Evolutionary conservation across 2,329 filamentous ascomycete species (phyloP).

Genomic region (Pyrenochaeta sp.): DNA sequence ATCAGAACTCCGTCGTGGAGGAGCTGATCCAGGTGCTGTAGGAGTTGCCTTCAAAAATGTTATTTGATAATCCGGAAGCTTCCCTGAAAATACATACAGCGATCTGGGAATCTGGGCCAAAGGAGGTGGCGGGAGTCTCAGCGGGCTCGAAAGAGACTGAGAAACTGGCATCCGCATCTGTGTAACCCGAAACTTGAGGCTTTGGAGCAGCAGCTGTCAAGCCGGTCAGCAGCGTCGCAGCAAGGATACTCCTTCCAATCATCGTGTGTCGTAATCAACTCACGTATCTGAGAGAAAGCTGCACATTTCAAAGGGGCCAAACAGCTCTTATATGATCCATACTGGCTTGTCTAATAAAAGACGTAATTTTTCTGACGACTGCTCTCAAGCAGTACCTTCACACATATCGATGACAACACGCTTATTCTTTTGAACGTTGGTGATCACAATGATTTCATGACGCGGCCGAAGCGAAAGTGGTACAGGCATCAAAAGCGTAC

Average conservation of each 20-base stretch:
- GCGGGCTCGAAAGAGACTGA: conserved; percentile 40
- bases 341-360: not conserved
- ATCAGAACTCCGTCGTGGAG: conserved; percentile 57
- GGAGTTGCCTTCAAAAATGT: conserved; percentile 19
- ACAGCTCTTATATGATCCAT: conserved; percentile 18
- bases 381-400: conserved; percentile 6
- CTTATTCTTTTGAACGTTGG: conserved; percentile 10
- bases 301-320: conserved; percentile 1
- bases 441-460: conserved; percentile 47
- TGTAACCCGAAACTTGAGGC: conserved; percentile 56
- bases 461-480: conserved; percentile 34
- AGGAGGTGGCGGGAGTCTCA: conserved; percentile 49
- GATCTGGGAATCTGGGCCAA: conserved; percentile 55
- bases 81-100: conserved; percentile 38
- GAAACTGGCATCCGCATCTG: conserved; percentile 54
- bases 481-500: conserved; percentile 26
- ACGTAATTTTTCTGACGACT: no score
- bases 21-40: conserved; percentile 43
- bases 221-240: conserved; percentile 44
- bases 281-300: conserved; percentile 16
- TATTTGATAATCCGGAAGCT: not conserved
- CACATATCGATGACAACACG: conserved; percentile 32
- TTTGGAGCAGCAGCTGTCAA: conserved; percentile 47
- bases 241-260: conserved; percentile 44
- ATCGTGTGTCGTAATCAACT: conserved; percentile 38